Evolutionary conservation across 441 rosid genomes (phyloP).

Genomic region (Adansonia gregorii): DNA sequence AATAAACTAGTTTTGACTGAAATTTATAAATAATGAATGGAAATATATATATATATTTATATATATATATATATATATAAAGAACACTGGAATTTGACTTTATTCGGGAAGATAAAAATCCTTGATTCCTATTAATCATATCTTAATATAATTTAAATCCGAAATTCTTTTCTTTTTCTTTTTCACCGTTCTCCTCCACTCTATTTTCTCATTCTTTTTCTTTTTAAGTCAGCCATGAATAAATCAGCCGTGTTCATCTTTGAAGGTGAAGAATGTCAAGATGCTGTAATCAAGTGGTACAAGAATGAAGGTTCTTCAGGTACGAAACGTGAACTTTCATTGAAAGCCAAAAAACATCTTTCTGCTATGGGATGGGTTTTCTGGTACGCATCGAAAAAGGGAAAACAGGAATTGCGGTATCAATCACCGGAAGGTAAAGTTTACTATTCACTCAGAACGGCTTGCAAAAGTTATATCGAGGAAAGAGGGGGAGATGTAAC

Average conservation of each 20-base stretch:
- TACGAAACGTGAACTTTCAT: neutral
- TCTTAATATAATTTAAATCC: too few relatives aligned
- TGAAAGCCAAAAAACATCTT: slow-evolving; percentile 32
- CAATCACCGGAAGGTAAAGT: slow-evolving; percentile 26
- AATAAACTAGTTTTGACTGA: too few relatives aligned
- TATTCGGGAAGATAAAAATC: too few relatives aligned
- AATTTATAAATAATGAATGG: too few relatives aligned
- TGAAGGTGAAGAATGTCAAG: neutral
- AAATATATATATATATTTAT: too few relatives aligned
- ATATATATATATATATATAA: too few relatives aligned
- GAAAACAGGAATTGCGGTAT: slow-evolving; percentile 23
- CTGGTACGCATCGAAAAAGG: slow-evolving; percentile 6
- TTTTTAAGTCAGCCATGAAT: neutral
- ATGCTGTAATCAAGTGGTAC: neutral
- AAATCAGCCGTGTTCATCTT: neutral
- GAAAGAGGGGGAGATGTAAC: neutral
- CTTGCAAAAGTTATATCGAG: slow-evolving; percentile 15
- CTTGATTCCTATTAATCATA: too few relatives aligned
- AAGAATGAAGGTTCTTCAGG: neutral
- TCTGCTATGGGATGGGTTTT: slow-evolving; percentile 29
- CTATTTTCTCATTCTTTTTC: too few relatives aligned
- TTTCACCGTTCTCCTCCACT: too few relatives aligned
- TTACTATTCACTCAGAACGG: slow-evolving; percentile 26
- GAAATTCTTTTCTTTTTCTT: too few relatives aligned
- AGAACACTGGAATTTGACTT: too few relatives aligned